Evolutionary conservation across 2,329 filamentous ascomycete genomes (phyloP).

Genomic region (Zasmidium citrigriseum): DNA sequence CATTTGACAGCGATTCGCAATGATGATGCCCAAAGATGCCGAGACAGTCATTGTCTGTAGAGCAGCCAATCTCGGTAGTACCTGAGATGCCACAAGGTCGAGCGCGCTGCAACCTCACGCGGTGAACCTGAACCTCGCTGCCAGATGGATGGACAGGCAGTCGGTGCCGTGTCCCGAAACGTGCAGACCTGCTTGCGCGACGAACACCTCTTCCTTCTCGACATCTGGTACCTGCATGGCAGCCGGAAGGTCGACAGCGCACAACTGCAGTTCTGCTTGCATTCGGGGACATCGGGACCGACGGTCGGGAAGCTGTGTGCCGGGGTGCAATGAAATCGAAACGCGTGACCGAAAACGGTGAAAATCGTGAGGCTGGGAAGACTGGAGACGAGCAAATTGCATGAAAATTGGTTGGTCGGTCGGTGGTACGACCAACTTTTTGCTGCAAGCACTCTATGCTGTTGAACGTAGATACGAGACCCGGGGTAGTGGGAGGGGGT

Average conservation of each 20-base stretch:
- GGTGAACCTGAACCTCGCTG: background rate
- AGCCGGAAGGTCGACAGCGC: background rate
- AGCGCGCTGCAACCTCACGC: background rate
- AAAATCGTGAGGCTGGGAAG: too few relatives aligned
- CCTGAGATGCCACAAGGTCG: background rate
- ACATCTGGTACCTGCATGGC: slow-evolving; percentile 1
- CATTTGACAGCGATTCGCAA: background rate
- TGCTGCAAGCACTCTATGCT: background rate
- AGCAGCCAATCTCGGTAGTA: background rate
- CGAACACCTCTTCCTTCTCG: background rate
- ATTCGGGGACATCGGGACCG: background rate
- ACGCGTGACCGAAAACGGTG: background rate
- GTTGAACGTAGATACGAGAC: background rate
- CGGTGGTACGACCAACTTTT: background rate
- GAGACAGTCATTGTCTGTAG: background rate
- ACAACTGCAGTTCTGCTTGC: too few relatives aligned
- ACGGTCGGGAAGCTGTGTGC: background rate
- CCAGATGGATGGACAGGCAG: background rate
- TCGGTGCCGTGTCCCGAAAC: background rate
- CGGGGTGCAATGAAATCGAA: background rate
- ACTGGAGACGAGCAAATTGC: background rate
- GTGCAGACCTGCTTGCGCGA: background rate
- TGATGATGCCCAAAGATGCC: background rate
- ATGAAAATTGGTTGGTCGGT: slow-evolving; percentile 1
- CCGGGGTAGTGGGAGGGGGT: slow-evolving; percentile 3